Base-by-base conservation (phyloP, 1,284 basidiomycete genomes). In the Puccinia horiana region DNA sequence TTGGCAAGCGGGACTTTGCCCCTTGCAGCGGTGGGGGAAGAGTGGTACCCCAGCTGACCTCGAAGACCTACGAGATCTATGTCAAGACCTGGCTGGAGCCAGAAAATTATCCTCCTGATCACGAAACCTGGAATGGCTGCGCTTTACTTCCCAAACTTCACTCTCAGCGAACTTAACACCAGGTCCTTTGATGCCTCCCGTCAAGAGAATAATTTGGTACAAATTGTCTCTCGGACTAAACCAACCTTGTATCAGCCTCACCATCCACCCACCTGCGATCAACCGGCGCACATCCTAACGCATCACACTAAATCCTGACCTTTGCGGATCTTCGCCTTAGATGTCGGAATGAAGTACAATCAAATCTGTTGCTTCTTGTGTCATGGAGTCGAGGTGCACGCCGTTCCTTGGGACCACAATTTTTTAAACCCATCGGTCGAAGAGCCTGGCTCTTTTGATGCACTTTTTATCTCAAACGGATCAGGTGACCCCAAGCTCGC, bases 331-430 rank as follows among this genome's bases (percentile, higher is more conserved):
- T 86, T 99, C 29, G 94, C 94, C 5, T 89, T 99, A 82, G 97
- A 99, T 87, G 96, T 99, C 79, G 97, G 97, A 63, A 98, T 99
- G 94, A 99, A 99, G 89, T 96, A 93, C 89, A 99, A 99, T 88
- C 97, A 99, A 88, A 96, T 99, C 85, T 91, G 97, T 69, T 99
- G 96, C 89, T 98, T 99, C 89, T 92, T 91, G 76, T 90, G 92
- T 78, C 93, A 97, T 70, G 96, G 97, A 78, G 91, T 98, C 76
- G 95, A 99, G 88, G 90, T 99, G 87, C 97, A 98, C 88, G 95
- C 98, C 78, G 94, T 99, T 4, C 96, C 97, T 56, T 99, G 96
- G 95, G 90, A 99, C 87, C 93, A 97, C 87, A 93, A 99, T 88
- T 94, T 98, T 87, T 88, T 93, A 69, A 86, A 90, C n/a, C 88